Evolutionary conservation across 768 basidiomycete species (phyloP).

Genomic region (Collybia sordida): DNA sequence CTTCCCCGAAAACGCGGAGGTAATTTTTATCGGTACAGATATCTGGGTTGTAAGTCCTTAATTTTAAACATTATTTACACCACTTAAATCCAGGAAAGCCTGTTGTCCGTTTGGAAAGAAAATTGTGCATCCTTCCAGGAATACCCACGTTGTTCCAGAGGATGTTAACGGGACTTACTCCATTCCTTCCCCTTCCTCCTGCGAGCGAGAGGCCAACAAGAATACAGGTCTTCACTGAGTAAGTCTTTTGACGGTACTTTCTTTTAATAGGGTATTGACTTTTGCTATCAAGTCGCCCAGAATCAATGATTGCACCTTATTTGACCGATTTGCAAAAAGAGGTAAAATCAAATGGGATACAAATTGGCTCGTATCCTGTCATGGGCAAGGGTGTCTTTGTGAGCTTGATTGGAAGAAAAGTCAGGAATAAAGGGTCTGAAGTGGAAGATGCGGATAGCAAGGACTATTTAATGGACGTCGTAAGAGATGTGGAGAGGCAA

Average conservation of each 20-base stretch:
- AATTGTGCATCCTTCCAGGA: conserved; percentile 90
- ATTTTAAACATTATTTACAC: not conserved
- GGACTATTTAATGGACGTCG: conserved; percentile 51
- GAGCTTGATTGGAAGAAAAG: conserved; percentile 60
- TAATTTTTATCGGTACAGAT: conserved; percentile 75
- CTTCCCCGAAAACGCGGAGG: conserved; percentile 78
- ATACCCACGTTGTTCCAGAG: conserved; percentile 83
- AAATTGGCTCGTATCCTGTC: conserved; percentile 78
- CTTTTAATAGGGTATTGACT: conserved; percentile 2
- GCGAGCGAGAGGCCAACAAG: conserved; percentile 69
- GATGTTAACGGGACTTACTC: conserved; percentile 72
- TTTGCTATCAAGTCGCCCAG: conserved; percentile 50
- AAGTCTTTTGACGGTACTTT: conserved; percentile 14
- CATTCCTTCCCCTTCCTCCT: conserved; percentile 80
- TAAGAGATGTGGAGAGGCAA: conserved; percentile 60
- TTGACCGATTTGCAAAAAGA: conserved; percentile 76
- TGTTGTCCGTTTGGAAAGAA: conserved; percentile 81
- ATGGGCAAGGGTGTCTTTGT: conserved; percentile 68
- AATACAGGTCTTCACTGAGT: conserved; percentile 85
- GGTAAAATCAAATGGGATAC: conserved; percentile 71
- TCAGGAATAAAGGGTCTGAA: conserved; percentile 12
- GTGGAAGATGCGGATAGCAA: conserved; percentile 42
- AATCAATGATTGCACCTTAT: conserved; percentile 84
- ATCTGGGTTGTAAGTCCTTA: conserved; percentile 76
- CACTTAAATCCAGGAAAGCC: conserved; percentile 46